A percentile compares a stretch with the other conserved stretches of the same genome.
These are phyloP conservation scores for Hyaloscypha bicolor DNA, from an alignment of 495 filamentous ascomycete species.

Conservation along the genomic window DNA sequence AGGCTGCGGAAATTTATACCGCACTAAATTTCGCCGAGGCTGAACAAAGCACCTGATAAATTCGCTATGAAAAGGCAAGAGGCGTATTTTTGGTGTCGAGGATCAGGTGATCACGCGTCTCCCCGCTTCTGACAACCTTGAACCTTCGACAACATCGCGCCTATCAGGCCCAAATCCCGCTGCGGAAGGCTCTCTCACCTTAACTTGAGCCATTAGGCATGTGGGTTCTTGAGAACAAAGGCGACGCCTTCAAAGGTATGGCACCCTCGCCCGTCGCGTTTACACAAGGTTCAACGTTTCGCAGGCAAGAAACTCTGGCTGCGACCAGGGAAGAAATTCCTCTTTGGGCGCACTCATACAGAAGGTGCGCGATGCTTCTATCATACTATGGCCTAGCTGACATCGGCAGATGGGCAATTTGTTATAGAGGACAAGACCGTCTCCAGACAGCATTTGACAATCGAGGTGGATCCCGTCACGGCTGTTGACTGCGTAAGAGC, in stretches of 20 bases:
- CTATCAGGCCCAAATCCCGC: not conserved
- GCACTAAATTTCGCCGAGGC: not conserved
- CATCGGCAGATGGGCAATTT: conserved; percentile 49
- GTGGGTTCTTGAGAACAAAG: conserved; percentile 63
- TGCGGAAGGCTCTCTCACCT: not conserved
- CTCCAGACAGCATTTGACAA: conserved; percentile 86
- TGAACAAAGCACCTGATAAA: not conserved
- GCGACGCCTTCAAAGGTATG: conserved; percentile 53
- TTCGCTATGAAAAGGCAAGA: not conserved
- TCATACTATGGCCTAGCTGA: not conserved
- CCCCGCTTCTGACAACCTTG: not conserved
- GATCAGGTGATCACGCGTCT: not conserved
- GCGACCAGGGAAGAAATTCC: conserved; percentile 77
- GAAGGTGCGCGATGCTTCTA: conserved; percentile 44
- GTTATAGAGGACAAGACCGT: conserved; percentile 72
- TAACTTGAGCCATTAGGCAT: conserved; percentile 35
- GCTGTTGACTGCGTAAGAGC: conserved; percentile 69
- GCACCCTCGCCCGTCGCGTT: not conserved
- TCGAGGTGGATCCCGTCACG: conserved; percentile 67
- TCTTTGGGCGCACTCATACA: conserved; percentile 67
- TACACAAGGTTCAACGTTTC: conserved; percentile 7
- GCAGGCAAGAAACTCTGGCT: conserved; percentile 78
- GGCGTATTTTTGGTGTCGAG: not conserved
- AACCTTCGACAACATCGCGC: not conserved
- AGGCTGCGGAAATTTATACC: not conserved